A percentile compares a stretch with the other conserved stretches of the same genome.
Conservation (phyloP, 2,329 filamentous ascomycete species). For the Dendryphion nanum region DNA sequence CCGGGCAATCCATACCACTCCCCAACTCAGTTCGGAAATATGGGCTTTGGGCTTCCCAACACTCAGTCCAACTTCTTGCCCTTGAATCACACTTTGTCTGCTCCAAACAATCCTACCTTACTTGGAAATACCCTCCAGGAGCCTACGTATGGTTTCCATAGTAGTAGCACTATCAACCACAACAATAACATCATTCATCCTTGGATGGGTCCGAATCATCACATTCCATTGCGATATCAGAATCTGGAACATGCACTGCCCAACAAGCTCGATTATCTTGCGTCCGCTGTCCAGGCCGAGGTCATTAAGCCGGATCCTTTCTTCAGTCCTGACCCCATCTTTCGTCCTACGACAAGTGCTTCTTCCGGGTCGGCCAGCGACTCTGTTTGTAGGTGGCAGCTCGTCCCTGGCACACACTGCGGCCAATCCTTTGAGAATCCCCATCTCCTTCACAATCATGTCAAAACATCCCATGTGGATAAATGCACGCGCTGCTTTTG, state of each 20-base stretch:
- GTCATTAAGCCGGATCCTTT: constrained; percentile 16
- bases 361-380: constrained; percentile 4
- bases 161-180: too few relatives aligned
- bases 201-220: constrained; percentile 30
- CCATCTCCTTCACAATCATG: constrained; percentile 34
- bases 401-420: constrained; percentile 24
- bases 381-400: constrained; percentile 33
- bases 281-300: constrained; percentile 28
- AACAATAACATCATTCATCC: constrained; percentile 1
- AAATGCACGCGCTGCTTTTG: constrained; percentile 35
- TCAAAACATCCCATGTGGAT: constrained; percentile 35
- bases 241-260: not conserved
- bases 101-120: not conserved
- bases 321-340: not conserved
- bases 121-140: not conserved
- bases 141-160: not conserved
- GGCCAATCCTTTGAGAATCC: constrained; percentile 26
- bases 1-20: too few relatives aligned
- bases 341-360: constrained; percentile 4
- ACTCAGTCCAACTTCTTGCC: too few relatives aligned
- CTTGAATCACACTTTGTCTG: too few relatives aligned
- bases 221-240: constrained; percentile 5
- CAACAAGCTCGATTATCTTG: constrained; percentile 29
- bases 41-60: too few relatives aligned
- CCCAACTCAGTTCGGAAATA: too few relatives aligned